Evolutionary conservation across 495 filamentous ascomycete species (phyloP), one percentile per base, ranked within the genome.

Genomic region (Neurospora terricola): DNA sequence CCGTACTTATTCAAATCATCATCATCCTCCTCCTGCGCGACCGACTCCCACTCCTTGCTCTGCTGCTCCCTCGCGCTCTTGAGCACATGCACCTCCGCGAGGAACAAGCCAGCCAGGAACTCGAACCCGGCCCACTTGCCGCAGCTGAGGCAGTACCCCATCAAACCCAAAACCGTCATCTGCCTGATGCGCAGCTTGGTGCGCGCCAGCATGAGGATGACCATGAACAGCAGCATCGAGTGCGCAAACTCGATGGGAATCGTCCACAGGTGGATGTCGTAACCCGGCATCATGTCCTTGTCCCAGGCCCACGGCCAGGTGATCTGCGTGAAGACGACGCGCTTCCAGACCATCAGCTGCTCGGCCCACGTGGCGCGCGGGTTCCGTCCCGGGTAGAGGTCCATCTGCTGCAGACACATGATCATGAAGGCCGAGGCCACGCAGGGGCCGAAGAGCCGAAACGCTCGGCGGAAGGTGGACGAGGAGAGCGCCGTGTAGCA

Each of bases 231-330:
- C 27, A 92, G 78, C 73, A 91, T 85, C 18, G 89, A 91, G 75
- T 88, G 86, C 62, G 85, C 84, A 66, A 91, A 88, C 75, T 92
- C 89, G 48, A 91, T 86, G 0, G 90, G 88, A 40, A 92, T 91
- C 12, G 90, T 91, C 89, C 89, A 92, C 0, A 90, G 81, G 70
- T 89, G 88, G 23, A 86, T 84, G 70, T 91, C 88, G 77, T 90
- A 91, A 9, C 75, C 76, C 36, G 87, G 84, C 62, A 84, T 83
- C 77, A 89, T 85, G 70, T 85, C 86, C 0, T 83, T 73, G 23
- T 83, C 82, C 86, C 87, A 89, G 34, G 84, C 80, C 81, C 87
- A 90, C 21, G 85, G 84, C 78, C 88, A 85, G 43, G 78, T 79
- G 16, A 90, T 80, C 37, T 81, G 81, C 43, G 82, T 84, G 71